Percentiles rank a stretch among this genome's conserved stretches.
Evolutionary conservation across 768 basidiomycete genomes (phyloP).

Genomic region (Lactarius deliciosus): DNA sequence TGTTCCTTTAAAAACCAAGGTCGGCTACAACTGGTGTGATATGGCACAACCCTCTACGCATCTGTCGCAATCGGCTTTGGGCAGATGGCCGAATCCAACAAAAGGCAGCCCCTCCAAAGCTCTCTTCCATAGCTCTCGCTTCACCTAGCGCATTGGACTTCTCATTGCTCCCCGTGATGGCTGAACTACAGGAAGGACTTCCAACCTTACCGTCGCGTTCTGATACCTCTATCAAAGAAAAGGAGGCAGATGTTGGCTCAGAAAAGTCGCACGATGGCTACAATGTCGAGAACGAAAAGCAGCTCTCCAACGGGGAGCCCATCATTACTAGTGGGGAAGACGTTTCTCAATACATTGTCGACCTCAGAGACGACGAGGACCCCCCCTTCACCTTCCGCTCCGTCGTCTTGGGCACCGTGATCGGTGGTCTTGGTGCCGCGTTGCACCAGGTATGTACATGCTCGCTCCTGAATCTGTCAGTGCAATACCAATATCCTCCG

Average conservation of each 20-base stretch:
- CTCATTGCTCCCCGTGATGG: background rate
- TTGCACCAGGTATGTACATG: slow-evolving; percentile 47
- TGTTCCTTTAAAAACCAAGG: background rate
- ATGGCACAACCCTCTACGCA: background rate
- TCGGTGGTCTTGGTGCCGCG: slow-evolving; percentile 59
- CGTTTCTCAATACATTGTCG: slow-evolving; percentile 55
- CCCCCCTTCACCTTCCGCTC: slow-evolving; percentile 57
- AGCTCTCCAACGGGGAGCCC: slow-evolving; percentile 29
- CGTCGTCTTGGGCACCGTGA: slow-evolving; percentile 51
- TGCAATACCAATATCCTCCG: background rate
- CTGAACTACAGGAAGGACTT: background rate
- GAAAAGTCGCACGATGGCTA: background rate
- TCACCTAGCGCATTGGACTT: background rate
- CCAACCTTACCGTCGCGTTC: background rate
- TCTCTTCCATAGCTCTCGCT: background rate
- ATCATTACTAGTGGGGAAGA: slow-evolving; percentile 43
- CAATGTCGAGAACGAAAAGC: slow-evolving; percentile 10
- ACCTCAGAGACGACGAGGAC: slow-evolving; percentile 58
- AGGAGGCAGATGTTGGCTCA: background rate
- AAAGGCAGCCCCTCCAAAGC: background rate
- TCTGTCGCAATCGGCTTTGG: slow-evolving; percentile 4
- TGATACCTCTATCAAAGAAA: background rate
- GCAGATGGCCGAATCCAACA: background rate
- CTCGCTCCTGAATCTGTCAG: background rate
- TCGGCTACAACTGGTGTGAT: background rate